Base-by-base conservation (phyloP, 805 yeast genomes). In the Nakazawaea wickerhamii region DNA sequence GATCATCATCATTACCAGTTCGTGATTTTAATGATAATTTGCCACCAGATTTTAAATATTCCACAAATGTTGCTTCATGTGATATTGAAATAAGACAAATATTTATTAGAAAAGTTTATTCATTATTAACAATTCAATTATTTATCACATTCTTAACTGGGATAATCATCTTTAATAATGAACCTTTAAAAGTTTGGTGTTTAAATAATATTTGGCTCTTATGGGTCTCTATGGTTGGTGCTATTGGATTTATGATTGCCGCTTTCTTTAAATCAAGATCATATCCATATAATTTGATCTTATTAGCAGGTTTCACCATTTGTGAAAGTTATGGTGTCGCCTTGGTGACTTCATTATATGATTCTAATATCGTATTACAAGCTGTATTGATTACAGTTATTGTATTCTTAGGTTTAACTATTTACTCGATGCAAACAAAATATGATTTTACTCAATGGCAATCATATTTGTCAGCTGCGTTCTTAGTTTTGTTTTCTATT, bases 41-140 rank as follows among this genome's bases (percentile, higher is more conserved):
- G 36, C 81, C 83, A 4, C 84, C 87, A 51, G 95, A 86, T 61
- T 88, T 87, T 75, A 88, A 87, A 59, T 86, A 81, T 60, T 77
- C 84, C 27, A 83, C 84, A 5, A 73, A 75, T 40, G 95, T 88
- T 19, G 77, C 88, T 3, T 79, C 84, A 25, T 86, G 95, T 61
- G 85, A 83, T 45, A 64, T 85, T 40, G 77, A 83, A 13, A 70
- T 88, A 30, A 77, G 96, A 52, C 84, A 82, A 50, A 71, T 79
- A 58, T 88, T 88, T 53, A 66, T 85, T 51, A 73, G 89, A 46
- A 84, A 84, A 55, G 96, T 88, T 7, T 89, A 87, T 61, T 67
- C 87, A 5, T 69, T 89, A 36, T 68, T 88, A 38, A 60, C 79
- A 10, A 62, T 72, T 4, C 96, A 88, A 61, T 57, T 88, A 28